A percentile compares a stretch with the other conserved stretches of the same genome.
phyloP scores from a whole-genome alignment of 177 flowering plant genomes.

The Tripterygium wilfordii region DNA sequence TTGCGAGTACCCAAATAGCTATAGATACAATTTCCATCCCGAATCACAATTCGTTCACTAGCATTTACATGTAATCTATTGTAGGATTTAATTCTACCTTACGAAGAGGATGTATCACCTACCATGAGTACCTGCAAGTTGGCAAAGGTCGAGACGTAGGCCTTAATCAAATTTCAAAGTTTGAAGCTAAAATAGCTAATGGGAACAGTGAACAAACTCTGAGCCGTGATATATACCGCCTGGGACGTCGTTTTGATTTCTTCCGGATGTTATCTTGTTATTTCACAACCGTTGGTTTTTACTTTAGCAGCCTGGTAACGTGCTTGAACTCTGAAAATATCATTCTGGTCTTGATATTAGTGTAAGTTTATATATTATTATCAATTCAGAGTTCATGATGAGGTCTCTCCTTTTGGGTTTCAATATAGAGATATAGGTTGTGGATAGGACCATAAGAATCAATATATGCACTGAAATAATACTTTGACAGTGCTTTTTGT shows the following conservation, averaged over 20 bases:
- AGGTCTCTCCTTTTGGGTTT: no score
- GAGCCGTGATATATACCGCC: slow-evolving; percentile 88
- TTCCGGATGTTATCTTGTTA: slow-evolving; percentile 95
- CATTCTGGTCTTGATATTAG: background rate
- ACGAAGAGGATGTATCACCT: slow-evolving; percentile 67
- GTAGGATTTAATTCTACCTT: slow-evolving; percentile 81
- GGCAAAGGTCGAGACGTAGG: slow-evolving; percentile 99
- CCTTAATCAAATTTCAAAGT: slow-evolving; percentile 83
- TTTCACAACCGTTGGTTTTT: slow-evolving; percentile 89
- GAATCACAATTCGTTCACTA: background rate
- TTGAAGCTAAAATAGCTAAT: slow-evolving; percentile 95
- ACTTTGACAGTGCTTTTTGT: no score
- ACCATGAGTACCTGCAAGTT: slow-evolving; percentile 94
- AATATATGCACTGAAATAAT: no score
- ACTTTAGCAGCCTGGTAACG: slow-evolving; percentile 81
- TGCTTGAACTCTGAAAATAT: background rate
- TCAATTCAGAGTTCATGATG: no score
- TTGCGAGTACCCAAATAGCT: no score
- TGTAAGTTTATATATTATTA: background rate
- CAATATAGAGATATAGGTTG: no score
- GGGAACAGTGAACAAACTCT: slow-evolving; percentile 96
- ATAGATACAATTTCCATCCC: background rate
- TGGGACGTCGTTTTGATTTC: slow-evolving; percentile 86
- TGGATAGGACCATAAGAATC: no score
- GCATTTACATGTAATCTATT: slow-evolving; percentile 4